Conservation (phyloP, 164 flowering plant genomes). For the Aristolochia californica region DNA sequence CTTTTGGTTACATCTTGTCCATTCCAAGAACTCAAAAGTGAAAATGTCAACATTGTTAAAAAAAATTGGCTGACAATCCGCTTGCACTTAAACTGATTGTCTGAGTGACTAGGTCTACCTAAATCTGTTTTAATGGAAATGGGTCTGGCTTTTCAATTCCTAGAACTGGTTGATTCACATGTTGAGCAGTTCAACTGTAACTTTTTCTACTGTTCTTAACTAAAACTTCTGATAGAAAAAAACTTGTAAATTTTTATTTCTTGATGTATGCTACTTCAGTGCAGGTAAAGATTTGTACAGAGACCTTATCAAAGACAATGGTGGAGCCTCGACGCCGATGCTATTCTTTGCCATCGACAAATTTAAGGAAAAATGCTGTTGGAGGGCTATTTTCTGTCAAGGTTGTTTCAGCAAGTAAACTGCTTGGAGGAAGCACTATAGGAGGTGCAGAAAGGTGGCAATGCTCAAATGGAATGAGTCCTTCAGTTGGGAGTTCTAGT, state of each 20-base stretch:
- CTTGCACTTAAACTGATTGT: no score
- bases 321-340: slow-evolving; percentile 94
- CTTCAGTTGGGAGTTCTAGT: slow-evolving; percentile 24
- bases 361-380: slow-evolving; percentile 55
- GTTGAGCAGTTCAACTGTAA: no score
- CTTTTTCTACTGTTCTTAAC: no score
- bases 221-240: no score
- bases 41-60: background rate
- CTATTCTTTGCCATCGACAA: slow-evolving; percentile 51
- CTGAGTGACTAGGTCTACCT: no score
- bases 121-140: no score
- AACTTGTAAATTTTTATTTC: no score
- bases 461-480: slow-evolving; percentile 11
- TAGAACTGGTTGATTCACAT: no score
- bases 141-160: no score
- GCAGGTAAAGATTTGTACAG: slow-evolving; percentile 71
- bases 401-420: slow-evolving; percentile 55
- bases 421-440: slow-evolving; percentile 30
- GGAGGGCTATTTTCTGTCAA: slow-evolving; percentile 66
- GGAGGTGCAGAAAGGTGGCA: slow-evolving; percentile 36
- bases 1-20: no score
- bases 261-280: slow-evolving; percentile 1
- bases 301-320: slow-evolving; percentile 76
- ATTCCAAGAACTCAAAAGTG: background rate
- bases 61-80: no score